These are phyloP conservation scores for Microsporum canis DNA, from an alignment of 2,329 filamentous ascomycete species.

Conservation along the genomic window DNA sequence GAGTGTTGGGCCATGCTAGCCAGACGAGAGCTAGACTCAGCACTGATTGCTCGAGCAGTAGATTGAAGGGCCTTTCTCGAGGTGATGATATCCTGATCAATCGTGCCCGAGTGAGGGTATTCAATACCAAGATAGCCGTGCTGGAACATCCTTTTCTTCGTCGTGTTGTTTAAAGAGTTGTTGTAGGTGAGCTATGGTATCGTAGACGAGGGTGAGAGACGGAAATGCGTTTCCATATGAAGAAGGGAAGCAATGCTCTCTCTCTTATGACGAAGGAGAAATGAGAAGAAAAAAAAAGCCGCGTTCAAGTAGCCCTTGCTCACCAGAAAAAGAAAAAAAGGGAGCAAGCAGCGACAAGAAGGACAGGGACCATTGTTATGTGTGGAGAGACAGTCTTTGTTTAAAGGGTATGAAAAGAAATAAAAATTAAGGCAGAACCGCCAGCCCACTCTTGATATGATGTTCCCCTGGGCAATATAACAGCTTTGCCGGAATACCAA, in stretches of 20 bases:
- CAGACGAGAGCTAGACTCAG: slow-evolving; percentile 56
- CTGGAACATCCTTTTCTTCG: neutral
- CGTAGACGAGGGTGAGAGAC: no score
- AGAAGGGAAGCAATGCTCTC: neutral
- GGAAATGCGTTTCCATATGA: neutral
- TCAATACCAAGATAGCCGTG: neutral
- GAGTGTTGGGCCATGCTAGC: slow-evolving; percentile 1
- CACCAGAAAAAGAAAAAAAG: neutral
- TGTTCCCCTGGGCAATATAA: slow-evolving; percentile 1
- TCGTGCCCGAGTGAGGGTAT: neutral
- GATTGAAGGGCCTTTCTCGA: slow-evolving; percentile 4
- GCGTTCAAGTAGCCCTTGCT: neutral
- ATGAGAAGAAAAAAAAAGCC: neutral
- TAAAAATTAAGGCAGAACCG: neutral
- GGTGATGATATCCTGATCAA: slow-evolving; percentile 5
- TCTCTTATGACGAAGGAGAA: neutral
- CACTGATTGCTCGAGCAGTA: slow-evolving; percentile 34
- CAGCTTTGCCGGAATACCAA: neutral
- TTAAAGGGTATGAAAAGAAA: neutral
- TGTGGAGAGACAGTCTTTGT: neutral
- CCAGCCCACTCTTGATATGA: slow-evolving; percentile 1
- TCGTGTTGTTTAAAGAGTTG: neutral
- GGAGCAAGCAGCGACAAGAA: neutral
- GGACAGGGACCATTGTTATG: neutral
- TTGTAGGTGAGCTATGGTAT: no score